These are phyloP conservation scores for Rhizophagus prolifer DNA, from an alignment of 192 early-diverging fungal species.

Conservation along the genomic window DNA sequence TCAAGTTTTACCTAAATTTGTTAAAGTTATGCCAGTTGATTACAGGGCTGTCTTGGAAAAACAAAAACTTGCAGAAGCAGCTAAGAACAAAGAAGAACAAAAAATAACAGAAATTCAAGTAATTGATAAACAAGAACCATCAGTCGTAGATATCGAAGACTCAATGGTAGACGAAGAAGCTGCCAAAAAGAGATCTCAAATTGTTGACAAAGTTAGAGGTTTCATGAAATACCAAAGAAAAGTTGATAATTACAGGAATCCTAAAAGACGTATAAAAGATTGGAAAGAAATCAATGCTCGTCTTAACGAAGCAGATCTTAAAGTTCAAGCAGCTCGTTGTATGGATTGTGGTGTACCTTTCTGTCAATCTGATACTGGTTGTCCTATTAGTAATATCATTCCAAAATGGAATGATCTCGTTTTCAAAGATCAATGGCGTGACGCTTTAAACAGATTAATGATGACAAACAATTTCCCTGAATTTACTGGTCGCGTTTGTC, in stretches of 20 bases:
- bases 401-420: conserved; percentile 99
- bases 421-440: conserved; percentile 94
- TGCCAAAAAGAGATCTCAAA: conserved; percentile 63
- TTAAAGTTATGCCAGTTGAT: conserved; percentile 93
- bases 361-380: conserved; percentile 97
- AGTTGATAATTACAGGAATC: conserved; percentile 84
- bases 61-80: conserved; percentile 49
- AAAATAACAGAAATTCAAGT: conserved; percentile 32
- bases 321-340: conserved; percentile 94
- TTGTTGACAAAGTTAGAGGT: conserved; percentile 92
- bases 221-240: conserved; percentile 94
- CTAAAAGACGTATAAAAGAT: conserved; percentile 78
- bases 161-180: conserved; percentile 75
- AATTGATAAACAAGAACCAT: conserved; percentile 55
- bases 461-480: conserved; percentile 99
- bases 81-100: conserved; percentile 35
- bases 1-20: conserved; percentile 72
- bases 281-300: conserved; percentile 96
- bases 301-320: conserved; percentile 74
- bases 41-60: conserved; percentile 80
- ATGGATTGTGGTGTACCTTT: conserved; percentile 99
- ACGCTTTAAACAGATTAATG: conserved; percentile 87
- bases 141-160: conserved; percentile 88
- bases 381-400: conserved; percentile 98
- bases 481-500: conserved; percentile 98